Conservation (phyloP, 768 basidiomycete genomes). For the Ramaria sp. region DNA sequence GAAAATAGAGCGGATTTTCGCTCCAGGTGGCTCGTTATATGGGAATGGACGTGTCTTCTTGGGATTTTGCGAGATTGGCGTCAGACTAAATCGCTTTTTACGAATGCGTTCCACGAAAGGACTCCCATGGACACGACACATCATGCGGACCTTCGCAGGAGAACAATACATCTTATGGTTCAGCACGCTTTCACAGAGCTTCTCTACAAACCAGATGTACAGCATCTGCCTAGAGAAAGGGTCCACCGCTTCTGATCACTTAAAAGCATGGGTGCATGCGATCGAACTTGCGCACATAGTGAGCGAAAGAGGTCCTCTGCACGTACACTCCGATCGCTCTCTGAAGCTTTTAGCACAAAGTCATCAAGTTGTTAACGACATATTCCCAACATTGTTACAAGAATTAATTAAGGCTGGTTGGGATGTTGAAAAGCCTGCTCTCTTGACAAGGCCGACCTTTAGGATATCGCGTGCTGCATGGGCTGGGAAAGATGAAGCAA, state of each 20-base stretch:
- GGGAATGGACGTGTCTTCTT: conserved; percentile 21
- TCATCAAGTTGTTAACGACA: not conserved
- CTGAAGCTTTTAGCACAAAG: not conserved
- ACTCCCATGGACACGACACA: conserved; percentile 11
- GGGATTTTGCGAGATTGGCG: conserved; percentile 43
- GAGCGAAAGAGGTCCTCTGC: not conserved
- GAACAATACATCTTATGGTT: conserved; percentile 50
- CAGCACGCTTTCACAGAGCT: conserved; percentile 13
- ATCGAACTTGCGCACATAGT: conserved; percentile 3
- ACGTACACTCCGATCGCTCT: not conserved
- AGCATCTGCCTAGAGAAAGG: conserved; percentile 36
- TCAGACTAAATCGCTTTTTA: conserved; percentile 27
- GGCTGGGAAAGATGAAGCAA: not conserved
- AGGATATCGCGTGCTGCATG: not conserved
- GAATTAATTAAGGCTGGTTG: not conserved
- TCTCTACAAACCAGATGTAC: conserved; percentile 27
- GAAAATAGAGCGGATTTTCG: conserved; percentile 35
- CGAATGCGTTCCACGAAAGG: conserved; percentile 12
- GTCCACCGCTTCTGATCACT: conserved; percentile 35
- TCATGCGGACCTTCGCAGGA: conserved; percentile 30
- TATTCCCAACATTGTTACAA: not conserved
- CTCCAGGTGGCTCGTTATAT: conserved; percentile 27
- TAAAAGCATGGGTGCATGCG: conserved; percentile 42
- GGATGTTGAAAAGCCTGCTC: not conserved
- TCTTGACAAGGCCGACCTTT: not conserved